Evolutionary conservation across 2,329 filamentous ascomycete species (phyloP).

Genomic region (Aspergillus sp.): DNA sequence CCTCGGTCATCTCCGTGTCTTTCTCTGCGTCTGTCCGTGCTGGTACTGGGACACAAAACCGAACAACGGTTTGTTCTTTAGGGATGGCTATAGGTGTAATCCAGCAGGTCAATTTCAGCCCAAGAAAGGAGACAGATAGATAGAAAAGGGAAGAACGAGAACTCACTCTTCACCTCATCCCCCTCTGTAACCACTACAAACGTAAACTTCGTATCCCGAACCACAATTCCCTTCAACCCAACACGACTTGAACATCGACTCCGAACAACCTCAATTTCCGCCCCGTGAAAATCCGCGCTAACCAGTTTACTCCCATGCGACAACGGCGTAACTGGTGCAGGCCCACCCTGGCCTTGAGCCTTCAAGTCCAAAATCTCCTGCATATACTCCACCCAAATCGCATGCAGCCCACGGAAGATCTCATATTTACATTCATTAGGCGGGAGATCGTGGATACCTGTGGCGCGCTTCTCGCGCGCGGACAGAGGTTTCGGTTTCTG

Average conservation of each 20-base stretch:
- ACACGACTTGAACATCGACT: conserved; percentile 75
- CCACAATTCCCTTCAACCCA: conserved; percentile 75
- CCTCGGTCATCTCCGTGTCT: conserved; percentile 12
- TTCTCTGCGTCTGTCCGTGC: conserved; percentile 4
- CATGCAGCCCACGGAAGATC: conserved; percentile 68
- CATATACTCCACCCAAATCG: conserved; percentile 77
- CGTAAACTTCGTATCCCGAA: conserved; percentile 77
- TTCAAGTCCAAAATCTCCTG: conserved; percentile 65
- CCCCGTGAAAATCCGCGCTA: conserved; percentile 86
- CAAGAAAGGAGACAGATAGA: no score
- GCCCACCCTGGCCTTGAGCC: conserved; percentile 8
- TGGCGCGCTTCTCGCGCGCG: conserved; percentile 64
- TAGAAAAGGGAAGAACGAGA: background rate
- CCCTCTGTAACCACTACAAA: conserved; percentile 73
- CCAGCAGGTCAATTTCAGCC: no score
- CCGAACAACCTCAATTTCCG: conserved; percentile 70
- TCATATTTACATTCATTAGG: conserved; percentile 60
- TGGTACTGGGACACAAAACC: conserved; percentile 57
- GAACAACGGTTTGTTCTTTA: conserved; percentile 83
- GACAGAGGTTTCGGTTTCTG: conserved; percentile 63
- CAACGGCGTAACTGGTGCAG: conserved; percentile 47
- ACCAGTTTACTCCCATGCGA: conserved; percentile 54
- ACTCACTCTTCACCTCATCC: conserved; percentile 59
- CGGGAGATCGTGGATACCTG: conserved; percentile 67
- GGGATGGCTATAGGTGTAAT: conserved; percentile 51